Base-by-base conservation (phyloP, 192 early-diverging fungal genomes). In the Umbelopsis isabellina region DNA sequence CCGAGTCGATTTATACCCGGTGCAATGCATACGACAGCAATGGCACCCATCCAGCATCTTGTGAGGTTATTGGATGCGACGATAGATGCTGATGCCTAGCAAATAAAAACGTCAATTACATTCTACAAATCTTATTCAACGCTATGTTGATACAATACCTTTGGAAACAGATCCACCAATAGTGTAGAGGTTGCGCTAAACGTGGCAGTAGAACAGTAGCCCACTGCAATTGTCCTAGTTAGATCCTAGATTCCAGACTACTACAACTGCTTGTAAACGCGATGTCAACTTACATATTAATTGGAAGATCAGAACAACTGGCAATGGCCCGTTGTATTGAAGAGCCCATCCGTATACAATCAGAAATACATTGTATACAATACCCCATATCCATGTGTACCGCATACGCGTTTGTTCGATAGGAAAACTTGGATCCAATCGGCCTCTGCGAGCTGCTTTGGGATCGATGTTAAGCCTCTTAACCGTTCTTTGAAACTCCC, bases 121-220 rank as follows among this genome's bases (percentile, higher is more conserved):
- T 27, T 0, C 27, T 30, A 22, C 50, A 52, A 11, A 22, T 3
- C 9, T 20, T 11, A 27, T n/a, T 35, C 10, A 16, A 1, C 4
- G 0, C 27, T 15, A 35, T 15, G 13, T 35, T 16, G 4, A 35
- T 3, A 18, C 18, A 16, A 1, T 61, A 61, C 55, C 30, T 61
- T 47, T 11, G 76, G 76, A 46, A 78, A 78, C 3, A 78, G 41
- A 49, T 78, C 76, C 0, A 78, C 72, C 52, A 78, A 22, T 1
- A 78, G 46, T 20, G 76, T 78, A 20, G 51, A 65, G 1, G 50
- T 68, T 9, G 67, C 71, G 66, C 68, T 77, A 49, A 69, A 69
- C 6, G 66, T 69, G 3, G 67, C 44, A 18, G 75, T 66, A 7
- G 48, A 53, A 64, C 58, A 69, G 37, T 67, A 74, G 37, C 72